Percentiles rank a stretch among this genome's conserved stretches.
These are phyloP conservation scores for Flammula alnicola DNA, from an alignment of 1,284 basidiomycete genomes.

Conservation along the genomic window DNA sequence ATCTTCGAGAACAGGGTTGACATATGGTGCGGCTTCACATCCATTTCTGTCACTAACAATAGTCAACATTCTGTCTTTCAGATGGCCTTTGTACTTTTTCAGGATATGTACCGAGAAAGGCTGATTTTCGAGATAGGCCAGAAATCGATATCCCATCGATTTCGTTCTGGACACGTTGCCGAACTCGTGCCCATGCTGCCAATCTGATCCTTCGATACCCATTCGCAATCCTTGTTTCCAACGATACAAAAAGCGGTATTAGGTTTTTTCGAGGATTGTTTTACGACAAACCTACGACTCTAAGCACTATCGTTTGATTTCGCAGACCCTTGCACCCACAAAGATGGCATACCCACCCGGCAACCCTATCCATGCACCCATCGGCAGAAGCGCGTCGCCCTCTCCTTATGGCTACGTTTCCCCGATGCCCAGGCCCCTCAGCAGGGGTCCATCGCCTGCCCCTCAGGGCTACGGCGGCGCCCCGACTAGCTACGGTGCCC, in stretches of 20 bases:
- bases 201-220: background rate
- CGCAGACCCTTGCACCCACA: background rate
- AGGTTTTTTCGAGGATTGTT: background rate
- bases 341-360: constrained; percentile 6
- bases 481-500: constrained; percentile 16
- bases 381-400: constrained; percentile 20
- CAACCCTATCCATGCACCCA: constrained; percentile 14
- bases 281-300: background rate
- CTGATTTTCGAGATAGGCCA: no score
- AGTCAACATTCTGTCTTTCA: no score
- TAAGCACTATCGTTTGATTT: no score
- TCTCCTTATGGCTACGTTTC: constrained; percentile 24
- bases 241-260: constrained; percentile 6
- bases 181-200: constrained; percentile 5
- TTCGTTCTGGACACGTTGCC: constrained; percentile 8
- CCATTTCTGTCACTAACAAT: no score
- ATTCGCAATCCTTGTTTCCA: background rate
- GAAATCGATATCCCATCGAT: constrained; percentile 13
- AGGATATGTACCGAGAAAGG: no score
- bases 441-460: constrained; percentile 31
- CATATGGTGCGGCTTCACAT: no score
- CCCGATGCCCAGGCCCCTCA: constrained; percentile 22
- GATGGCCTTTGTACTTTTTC: no score
- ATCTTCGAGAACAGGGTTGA: no score
- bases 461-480: background rate